Conservation (phyloP, 1,284 basidiomycete genomes). For the Kwoniella shivajii region DNA sequence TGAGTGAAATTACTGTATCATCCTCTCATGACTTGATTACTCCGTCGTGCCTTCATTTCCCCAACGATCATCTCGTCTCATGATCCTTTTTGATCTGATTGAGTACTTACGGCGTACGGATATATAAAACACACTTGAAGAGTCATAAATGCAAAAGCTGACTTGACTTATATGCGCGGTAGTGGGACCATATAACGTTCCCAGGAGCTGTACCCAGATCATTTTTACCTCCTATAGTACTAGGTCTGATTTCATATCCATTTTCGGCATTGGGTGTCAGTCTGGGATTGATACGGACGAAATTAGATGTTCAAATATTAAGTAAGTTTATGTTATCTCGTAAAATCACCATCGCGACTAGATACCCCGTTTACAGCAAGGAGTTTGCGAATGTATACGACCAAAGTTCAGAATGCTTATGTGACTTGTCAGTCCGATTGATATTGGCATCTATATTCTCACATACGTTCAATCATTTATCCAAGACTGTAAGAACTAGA, state of each 20-base stretch:
- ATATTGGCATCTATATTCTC: slow-evolving; percentile 70
- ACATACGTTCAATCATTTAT: slow-evolving; percentile 65
- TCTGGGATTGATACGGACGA: slow-evolving; percentile 59
- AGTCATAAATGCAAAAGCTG: no score
- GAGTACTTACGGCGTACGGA: no score
- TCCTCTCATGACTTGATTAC: no score
- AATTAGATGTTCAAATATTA: slow-evolving; percentile 65
- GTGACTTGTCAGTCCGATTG: slow-evolving; percentile 65
- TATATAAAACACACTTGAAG: no score
- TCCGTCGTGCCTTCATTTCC: no score
- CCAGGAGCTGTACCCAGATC: slow-evolving; percentile 73
- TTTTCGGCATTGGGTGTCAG: slow-evolving; percentile 56
- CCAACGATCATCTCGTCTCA: not conserved
- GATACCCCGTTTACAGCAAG: no score
- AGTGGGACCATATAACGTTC: slow-evolving; percentile 90
- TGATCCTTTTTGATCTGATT: no score
- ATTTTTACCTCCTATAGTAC: slow-evolving; percentile 61
- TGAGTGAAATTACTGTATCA: no score
- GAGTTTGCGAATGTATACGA: no score
- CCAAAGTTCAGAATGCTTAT: not conserved
- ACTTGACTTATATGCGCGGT: no score
- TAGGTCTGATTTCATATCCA: slow-evolving; percentile 54
- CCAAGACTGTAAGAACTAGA: slow-evolving; percentile 64
- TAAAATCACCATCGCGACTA: no score
- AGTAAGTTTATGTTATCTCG: slow-evolving; percentile 55